Percentiles rank a stretch among this genome's conserved stretches.
Conservation (phyloP, 1,284 basidiomycete species). For the Earliella scabrosa region DNA sequence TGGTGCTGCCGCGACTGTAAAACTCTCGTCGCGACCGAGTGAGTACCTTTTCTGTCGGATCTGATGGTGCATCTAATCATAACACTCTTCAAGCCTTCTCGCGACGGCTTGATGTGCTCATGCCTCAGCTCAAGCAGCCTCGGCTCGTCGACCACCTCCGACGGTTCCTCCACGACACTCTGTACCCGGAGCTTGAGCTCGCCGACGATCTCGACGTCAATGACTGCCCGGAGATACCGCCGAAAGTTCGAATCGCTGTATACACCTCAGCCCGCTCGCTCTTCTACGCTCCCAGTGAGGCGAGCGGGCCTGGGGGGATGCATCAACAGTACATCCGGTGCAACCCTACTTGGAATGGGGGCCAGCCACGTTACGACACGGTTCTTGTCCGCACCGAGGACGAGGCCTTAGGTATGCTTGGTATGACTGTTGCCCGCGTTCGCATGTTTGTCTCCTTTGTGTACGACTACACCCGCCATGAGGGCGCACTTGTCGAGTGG, state of each 20-base stretch:
- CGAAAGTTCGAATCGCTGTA: neutral
- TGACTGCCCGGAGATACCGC: conserved; percentile 7
- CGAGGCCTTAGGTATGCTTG: neutral
- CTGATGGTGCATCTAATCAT: too few species aligned
- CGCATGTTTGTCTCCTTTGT: conserved; percentile 12
- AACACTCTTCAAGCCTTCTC: too few species aligned
- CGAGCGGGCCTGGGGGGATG: conserved; percentile 29
- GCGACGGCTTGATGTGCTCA: too few species aligned
- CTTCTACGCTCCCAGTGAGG: conserved; percentile 35
- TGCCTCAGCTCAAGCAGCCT: too few species aligned
- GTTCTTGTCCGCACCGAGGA: conserved; percentile 10
- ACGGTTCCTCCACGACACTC: conserved; percentile 1
- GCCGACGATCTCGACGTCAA: neutral
- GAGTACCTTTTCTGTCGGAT: too few species aligned
- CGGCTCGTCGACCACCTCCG: neutral
- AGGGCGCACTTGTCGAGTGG: conserved; percentile 30
- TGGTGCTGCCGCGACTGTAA: too few species aligned
- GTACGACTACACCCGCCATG: conserved; percentile 1
- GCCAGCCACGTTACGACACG: conserved; percentile 10
- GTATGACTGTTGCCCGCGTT: conserved; percentile 10
- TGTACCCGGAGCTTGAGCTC: neutral
- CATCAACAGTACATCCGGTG: conserved; percentile 26
- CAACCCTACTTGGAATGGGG: conserved; percentile 17
- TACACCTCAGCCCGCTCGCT: conserved; percentile 16
- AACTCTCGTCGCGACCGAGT: too few species aligned